Evolutionary conservation across 2,329 filamentous ascomycete genomes (phyloP).

Genomic region (Hypomyces rosellus): DNA sequence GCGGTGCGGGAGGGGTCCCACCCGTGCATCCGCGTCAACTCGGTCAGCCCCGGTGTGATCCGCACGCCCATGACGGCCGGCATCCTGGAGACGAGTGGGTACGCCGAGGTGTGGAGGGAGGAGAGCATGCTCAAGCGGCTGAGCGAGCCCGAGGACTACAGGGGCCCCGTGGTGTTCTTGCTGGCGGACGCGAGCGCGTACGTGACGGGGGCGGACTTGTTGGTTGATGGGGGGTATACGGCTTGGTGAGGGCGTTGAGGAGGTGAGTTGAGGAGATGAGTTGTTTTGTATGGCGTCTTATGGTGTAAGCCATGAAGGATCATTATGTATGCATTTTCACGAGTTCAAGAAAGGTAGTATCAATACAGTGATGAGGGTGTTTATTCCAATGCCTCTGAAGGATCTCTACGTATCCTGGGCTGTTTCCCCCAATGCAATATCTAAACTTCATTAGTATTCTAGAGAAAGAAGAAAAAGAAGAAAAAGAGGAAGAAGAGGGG

Average conservation of each 20-base stretch:
- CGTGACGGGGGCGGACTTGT: constrained; percentile 7
- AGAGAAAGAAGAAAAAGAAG: too few relatives aligned
- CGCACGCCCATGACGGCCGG: constrained; percentile 6
- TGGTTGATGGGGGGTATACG: constrained; percentile 5
- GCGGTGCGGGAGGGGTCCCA: constrained; percentile 24
- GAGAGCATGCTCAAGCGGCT: constrained; percentile 10
- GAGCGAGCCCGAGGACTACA: constrained; percentile 4
- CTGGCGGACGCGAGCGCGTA: constrained; percentile 4
- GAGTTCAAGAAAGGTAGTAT: not conserved
- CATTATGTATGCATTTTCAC: not conserved
- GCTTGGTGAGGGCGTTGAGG: constrained; percentile 1
- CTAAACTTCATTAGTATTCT: too few relatives aligned
- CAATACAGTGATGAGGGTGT: not conserved
- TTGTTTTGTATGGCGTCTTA: too few relatives aligned
- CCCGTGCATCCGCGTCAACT: constrained; percentile 46
- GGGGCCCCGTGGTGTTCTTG: constrained; percentile 2
- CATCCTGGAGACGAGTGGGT: not conserved
- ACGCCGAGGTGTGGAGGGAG: constrained; percentile 1
- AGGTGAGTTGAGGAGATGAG: not conserved
- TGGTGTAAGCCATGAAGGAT: not conserved
- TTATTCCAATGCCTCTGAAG: not conserved
- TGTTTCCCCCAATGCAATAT: too few relatives aligned
- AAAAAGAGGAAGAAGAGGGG: too few relatives aligned
- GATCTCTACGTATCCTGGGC: too few relatives aligned
- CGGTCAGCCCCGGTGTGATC: constrained; percentile 13